Conservation (phyloP, 2,329 filamentous ascomycete species). For the Pseudogymnoascus sp. region DNA sequence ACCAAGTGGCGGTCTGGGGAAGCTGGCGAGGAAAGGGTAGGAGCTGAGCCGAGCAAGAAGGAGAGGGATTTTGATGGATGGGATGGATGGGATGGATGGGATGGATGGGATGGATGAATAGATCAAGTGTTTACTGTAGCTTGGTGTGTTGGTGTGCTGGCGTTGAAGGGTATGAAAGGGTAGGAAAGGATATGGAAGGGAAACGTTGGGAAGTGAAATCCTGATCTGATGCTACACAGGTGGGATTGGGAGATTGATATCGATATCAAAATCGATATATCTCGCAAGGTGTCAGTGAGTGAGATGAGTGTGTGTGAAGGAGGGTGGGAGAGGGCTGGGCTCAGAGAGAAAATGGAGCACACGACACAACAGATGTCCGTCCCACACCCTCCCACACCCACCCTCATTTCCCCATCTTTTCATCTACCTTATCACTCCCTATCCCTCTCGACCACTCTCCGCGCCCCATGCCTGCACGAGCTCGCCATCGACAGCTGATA, state of each 20-base stretch:
- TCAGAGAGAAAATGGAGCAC: neutral
- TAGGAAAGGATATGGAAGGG: neutral
- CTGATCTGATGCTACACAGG: neutral
- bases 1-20: conserved; percentile 3
- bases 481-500: neutral
- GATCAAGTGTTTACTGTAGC: neutral
- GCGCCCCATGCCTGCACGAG: neutral
- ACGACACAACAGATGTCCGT: neutral
- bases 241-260: neutral
- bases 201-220: neutral
- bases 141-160: neutral
- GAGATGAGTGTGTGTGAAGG: neutral
- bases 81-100: neutral
- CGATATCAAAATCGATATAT: neutral
- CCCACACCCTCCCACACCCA: neutral
- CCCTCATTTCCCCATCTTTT: neutral
- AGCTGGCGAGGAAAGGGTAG: neutral
- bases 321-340: neutral
- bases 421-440: neutral
- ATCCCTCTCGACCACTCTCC: neutral
- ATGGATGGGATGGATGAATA: neutral
- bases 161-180: neutral
- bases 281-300: neutral
- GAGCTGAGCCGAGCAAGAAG: neutral
- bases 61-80: neutral